phyloP scores from a whole-genome alignment of 352 stramenopile genomes.

The Pythium rishiriense region DNA sequence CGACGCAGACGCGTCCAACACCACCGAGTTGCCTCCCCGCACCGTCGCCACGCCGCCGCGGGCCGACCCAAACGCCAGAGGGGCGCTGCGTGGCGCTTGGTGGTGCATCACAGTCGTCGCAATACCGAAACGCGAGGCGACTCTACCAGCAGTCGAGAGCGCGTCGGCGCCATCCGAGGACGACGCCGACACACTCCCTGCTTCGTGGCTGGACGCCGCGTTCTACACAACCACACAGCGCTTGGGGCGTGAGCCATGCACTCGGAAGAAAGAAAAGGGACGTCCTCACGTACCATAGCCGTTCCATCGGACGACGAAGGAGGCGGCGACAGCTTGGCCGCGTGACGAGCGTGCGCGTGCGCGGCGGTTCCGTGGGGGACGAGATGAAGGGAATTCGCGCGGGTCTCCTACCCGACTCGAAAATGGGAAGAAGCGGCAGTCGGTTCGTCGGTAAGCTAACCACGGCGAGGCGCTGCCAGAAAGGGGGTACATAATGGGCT shows the following conservation, averaged over 20 bases:
- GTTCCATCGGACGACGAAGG: constrained; percentile 29
- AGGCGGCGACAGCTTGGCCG: constrained; percentile 30
- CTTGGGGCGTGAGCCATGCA: constrained; percentile 11
- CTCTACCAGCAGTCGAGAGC: constrained; percentile 7
- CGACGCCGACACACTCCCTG: constrained; percentile 5
- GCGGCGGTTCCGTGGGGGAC: background rate
- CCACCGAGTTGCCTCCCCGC: constrained; percentile 16
- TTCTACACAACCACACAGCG: constrained; percentile 13
- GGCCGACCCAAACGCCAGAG: background rate
- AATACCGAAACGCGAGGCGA: background rate
- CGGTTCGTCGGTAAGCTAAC: constrained; percentile 13
- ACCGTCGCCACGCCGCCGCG: background rate
- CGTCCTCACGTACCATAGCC: constrained; percentile 25
- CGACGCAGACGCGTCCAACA: background rate
- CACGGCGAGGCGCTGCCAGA: too few relatives aligned
- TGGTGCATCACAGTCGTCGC: background rate
- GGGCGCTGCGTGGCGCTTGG: too few relatives aligned
- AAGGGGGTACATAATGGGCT: constrained; percentile 15
- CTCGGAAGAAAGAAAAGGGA: background rate
- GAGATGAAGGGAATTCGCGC: background rate
- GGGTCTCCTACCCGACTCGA: constrained; percentile 10
- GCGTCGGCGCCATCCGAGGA: constrained; percentile 1
- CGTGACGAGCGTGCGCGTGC: constrained; percentile 2
- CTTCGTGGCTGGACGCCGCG: constrained; percentile 17
- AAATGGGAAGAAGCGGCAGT: constrained; percentile 23